Base-by-base conservation (phyloP, 345 rosid genomes). In the Cochlearia excelsa region DNA sequence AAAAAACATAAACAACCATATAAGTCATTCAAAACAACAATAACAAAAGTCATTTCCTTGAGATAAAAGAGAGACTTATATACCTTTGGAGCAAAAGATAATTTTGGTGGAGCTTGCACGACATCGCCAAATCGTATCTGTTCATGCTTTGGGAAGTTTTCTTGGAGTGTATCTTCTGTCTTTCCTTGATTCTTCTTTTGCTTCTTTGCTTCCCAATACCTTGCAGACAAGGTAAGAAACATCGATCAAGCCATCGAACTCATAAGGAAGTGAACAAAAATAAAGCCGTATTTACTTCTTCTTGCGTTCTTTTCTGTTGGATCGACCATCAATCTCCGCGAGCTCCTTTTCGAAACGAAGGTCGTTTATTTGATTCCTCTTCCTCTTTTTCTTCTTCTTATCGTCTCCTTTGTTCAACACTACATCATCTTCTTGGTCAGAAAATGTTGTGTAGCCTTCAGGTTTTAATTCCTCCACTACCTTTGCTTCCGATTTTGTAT, bases 61-160 rank as follows among this genome's bases (percentile, higher is more conserved):
- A 33, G 35, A 33, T 33, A 5, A 33, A 33, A 2, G 3, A 33
- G 30, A 55, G 29, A 43, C 40, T 39, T 4, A 30, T 35, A 9
- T 60, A 85, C 94, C 94, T 84, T 92, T 5, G 90, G 95, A 63
- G 81, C 16, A 16, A 72, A 29, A 50, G 69, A 68, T 69, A 93
- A 67, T 68, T 87, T 87, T 2, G 87, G 97, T 10, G 99, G 95
- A 65, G 94, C 94, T 72, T 79, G 76, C 51, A 85, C 95, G 37
- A 93, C 81, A 3, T 93, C 99, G 23, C 99, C 99, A 62, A 93
- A 93, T 67, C 66, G 64, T 7, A 93, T 78, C 53, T 76, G 72
- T 60, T 89, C 99, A 29, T 58, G 63, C 55, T 84, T 84, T 0
- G 91, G 94, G 49, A 93, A 87, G 57, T 82, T 86, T 40, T 63